phyloP scores from a whole-genome alignment of 2,329 filamentous ascomycete species.

The Ophiostoma sp. region DNA sequence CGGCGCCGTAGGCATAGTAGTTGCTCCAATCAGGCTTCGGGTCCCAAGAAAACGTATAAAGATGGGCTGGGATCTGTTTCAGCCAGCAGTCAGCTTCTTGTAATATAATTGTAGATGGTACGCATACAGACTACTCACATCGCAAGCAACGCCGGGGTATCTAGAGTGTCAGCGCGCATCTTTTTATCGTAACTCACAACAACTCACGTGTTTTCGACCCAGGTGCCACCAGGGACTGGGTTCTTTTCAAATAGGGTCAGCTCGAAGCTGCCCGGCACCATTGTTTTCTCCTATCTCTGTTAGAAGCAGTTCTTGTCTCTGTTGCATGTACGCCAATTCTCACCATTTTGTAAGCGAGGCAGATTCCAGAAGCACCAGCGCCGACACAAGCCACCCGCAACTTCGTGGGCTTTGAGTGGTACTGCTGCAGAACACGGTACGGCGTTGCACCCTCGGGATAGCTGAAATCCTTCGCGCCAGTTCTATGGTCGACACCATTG shows the following conservation, averaged over 20 bases:
- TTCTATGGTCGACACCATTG: background rate
- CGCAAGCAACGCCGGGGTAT: background rate
- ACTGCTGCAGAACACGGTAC: conserved; percentile 33
- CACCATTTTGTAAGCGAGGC: conserved; percentile 42
- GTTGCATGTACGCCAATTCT: background rate
- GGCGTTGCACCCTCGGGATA: conserved; percentile 30
- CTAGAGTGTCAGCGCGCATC: background rate
- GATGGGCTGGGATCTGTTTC: conserved; percentile 35
- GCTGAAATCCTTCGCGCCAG: background rate
- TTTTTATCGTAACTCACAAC: too few species aligned
- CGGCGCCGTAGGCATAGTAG: conserved; percentile 31
- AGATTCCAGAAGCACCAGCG: conserved; percentile 44
- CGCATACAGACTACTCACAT: background rate
- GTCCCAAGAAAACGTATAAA: conserved; percentile 34
- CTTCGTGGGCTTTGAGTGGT: conserved; percentile 37
- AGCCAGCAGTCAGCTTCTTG: background rate
- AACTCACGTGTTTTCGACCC: conserved; percentile 44
- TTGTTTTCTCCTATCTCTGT: conserved; percentile 30
- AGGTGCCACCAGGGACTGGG: conserved; percentile 43
- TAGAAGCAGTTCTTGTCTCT: background rate
- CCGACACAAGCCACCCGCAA: conserved; percentile 38
- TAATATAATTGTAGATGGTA: background rate
- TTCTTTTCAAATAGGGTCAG: conserved; percentile 45
- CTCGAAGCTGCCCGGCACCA: conserved; percentile 38
- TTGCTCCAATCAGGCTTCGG: conserved; percentile 34